phyloP scores from a whole-genome alignment of 2,329 filamentous ascomycete species.

The Triangularia setosa region DNA sequence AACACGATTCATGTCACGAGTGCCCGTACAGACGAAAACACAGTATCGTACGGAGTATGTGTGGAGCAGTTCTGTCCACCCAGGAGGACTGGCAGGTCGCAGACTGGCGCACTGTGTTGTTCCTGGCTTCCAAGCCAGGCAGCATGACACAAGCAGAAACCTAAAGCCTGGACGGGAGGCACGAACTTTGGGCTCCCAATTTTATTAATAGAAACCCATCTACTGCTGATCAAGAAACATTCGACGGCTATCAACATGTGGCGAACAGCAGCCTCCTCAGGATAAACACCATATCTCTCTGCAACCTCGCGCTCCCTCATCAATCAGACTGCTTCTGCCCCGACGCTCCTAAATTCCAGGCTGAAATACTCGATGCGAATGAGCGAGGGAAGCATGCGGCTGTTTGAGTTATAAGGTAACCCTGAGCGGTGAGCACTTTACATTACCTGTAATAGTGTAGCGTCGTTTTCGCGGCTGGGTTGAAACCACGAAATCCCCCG shows the following conservation, averaged over 20 bases:
- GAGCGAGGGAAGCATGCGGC: background rate
- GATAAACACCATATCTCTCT: too few relatives aligned
- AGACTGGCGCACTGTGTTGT: too few relatives aligned
- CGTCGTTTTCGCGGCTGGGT: too few relatives aligned
- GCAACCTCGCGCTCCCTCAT: too few relatives aligned
- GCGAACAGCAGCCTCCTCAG: background rate
- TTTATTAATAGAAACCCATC: slow-evolving; percentile 12
- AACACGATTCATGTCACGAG: background rate
- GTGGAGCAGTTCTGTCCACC: background rate
- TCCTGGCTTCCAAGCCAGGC: too few relatives aligned
- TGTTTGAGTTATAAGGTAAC: background rate
- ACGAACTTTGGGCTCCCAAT: background rate
- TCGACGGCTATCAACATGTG: slow-evolving; percentile 1
- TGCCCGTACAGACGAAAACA: too few relatives aligned
- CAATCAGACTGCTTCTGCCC: too few relatives aligned
- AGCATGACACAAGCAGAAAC: background rate
- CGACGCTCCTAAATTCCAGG: background rate
- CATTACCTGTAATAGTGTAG: background rate
- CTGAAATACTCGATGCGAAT: slow-evolving; percentile 2
- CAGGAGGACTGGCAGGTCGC: background rate
- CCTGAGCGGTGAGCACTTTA: background rate
- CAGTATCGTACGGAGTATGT: background rate
- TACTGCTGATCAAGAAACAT: slow-evolving; percentile 10
- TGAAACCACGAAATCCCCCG: background rate
- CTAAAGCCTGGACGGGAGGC: background rate